Percentiles rank a stretch among this genome's conserved stretches.
These are phyloP conservation scores for Narthecium ossifragum DNA, from an alignment of 106 monocot species.

Conservation along the genomic window DNA sequence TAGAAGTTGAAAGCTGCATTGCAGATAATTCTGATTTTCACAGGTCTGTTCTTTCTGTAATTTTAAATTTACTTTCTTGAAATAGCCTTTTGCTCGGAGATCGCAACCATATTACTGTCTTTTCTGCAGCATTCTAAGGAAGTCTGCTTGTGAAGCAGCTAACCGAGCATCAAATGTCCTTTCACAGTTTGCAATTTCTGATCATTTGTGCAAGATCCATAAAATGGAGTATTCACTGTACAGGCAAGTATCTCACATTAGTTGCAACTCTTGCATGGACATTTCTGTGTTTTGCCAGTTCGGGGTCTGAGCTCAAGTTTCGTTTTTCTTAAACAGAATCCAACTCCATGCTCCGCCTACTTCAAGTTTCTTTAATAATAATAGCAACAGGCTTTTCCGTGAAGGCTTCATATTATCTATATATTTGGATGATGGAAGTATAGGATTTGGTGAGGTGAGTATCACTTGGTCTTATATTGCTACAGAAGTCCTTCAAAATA, in stretches of 20 bases:
- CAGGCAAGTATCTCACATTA: conserved; percentile 51
- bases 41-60: conserved; percentile 33
- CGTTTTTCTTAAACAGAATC: too few relatives aligned
- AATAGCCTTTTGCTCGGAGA: too few relatives aligned
- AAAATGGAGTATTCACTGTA: conserved; percentile 72
- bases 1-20: conserved; percentile 87
- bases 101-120: too few relatives aligned
- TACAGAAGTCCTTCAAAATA: too few relatives aligned
- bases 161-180: conserved; percentile 33
- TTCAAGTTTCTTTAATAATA: conserved; percentile 30
- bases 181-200: conserved; percentile 14
- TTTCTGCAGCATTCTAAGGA: conserved; percentile 41
- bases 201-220: conserved; percentile 33
- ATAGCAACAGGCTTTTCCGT: conserved; percentile 20
- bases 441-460: conserved; percentile 88
- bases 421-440: conserved; percentile 52
- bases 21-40: conserved; percentile 70
- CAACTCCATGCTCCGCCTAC: conserved; percentile 59
- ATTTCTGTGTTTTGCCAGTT: too few relatives aligned
- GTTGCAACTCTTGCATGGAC: too few relatives aligned
- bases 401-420: conserved; percentile 68
- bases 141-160: conserved; percentile 32
- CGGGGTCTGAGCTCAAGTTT: too few relatives aligned
- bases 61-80: neutral
- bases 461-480: too few relatives aligned